Percentiles rank a stretch among this genome's conserved stretches.
phyloP scores from a whole-genome alignment of 1,284 basidiomycete species.

The Irpex sp. region DNA sequence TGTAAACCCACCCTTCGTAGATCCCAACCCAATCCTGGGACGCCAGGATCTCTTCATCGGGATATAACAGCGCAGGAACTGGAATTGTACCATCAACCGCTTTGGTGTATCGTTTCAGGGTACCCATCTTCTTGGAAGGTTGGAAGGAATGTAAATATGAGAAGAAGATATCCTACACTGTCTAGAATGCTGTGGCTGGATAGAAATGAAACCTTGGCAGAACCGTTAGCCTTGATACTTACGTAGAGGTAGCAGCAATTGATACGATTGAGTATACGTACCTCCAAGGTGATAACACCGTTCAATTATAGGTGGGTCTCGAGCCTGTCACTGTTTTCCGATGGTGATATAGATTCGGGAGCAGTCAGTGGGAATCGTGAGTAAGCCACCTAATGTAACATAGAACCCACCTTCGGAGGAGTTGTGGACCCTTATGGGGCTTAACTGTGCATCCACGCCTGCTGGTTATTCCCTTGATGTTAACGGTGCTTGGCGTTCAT shows the following conservation, averaged over 20 bases:
- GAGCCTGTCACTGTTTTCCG: neutral
- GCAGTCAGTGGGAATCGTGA: neutral
- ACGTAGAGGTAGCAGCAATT: neutral
- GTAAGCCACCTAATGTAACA: neutral
- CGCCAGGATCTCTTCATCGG: constrained; percentile 73
- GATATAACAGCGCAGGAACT: constrained; percentile 67
- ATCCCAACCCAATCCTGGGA: constrained; percentile 81
- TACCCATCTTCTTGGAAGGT: constrained; percentile 6
- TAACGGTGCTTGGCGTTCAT: too few relatives aligned
- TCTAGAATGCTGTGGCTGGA: too few relatives aligned
- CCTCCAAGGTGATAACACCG: neutral
- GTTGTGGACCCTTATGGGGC: neutral
- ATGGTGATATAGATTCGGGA: neutral
- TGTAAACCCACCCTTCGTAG: constrained; percentile 78
- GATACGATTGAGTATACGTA: neutral
- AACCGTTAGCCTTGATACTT: neutral
- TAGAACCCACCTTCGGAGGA: neutral
- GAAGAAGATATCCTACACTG: too few relatives aligned
- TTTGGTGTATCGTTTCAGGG: constrained; percentile 47
- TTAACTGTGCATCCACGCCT: neutral
- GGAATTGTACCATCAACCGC: constrained; percentile 72
- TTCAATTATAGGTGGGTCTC: neutral
- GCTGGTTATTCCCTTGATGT: neutral
- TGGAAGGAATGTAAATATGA: neutral
- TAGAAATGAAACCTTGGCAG: neutral